phyloP scores from a whole-genome alignment of 2,329 filamentous ascomycete genomes.

The Trichoderma sp. region DNA sequence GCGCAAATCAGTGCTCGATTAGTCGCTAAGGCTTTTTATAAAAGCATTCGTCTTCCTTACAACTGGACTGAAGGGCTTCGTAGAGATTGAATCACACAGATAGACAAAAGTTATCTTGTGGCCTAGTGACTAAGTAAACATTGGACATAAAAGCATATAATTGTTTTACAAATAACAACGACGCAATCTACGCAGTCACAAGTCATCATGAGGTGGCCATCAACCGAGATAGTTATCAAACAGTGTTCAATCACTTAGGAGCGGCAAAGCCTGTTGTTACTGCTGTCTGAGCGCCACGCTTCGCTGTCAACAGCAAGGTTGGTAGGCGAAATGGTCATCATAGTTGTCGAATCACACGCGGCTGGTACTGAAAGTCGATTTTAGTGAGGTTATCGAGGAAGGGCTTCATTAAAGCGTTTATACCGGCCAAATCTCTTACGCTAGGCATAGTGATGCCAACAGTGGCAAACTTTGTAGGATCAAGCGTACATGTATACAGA shows the following conservation, averaged over 20 bases:
- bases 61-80: too few relatives aligned
- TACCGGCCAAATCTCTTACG: not conserved
- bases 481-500: not conserved
- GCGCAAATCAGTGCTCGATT: too few relatives aligned
- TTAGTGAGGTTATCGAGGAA: not conserved
- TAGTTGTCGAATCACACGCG: not conserved
- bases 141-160: too few relatives aligned
- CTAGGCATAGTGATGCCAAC: not conserved
- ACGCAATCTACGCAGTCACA: not conserved
- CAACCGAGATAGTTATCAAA: not conserved
- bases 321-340: not conserved
- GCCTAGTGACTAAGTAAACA: too few relatives aligned
- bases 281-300: too few relatives aligned
- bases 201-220: not conserved
- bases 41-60: too few relatives aligned
- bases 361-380: not conserved
- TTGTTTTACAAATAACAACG: too few relatives aligned
- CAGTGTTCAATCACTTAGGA: not conserved
- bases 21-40: too few relatives aligned
- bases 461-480: not conserved
- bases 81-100: too few relatives aligned
- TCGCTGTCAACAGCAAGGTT: too few relatives aligned
- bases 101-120: too few relatives aligned
- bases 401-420: not conserved
- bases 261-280: too few relatives aligned